phyloP scores from a whole-genome alignment of 2,329 filamentous ascomycete genomes.

The Pseudogymnoascus pannorum region DNA sequence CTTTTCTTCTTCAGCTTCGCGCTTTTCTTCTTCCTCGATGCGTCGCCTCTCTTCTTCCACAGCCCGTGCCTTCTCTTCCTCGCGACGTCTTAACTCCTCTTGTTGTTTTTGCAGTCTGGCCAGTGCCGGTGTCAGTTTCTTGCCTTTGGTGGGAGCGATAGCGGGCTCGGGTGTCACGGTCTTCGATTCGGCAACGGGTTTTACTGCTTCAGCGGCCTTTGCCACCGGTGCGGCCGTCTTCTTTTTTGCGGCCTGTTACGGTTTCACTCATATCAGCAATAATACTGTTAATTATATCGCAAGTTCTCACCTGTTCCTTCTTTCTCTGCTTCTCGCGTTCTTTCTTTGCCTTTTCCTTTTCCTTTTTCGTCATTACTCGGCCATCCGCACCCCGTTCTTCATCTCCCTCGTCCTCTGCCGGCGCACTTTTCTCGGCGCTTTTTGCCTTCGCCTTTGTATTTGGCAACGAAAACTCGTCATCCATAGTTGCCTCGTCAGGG shows the following conservation, averaged over 20 bases:
- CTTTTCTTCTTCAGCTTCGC: conserved; percentile 60
- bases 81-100: conserved; percentile 59
- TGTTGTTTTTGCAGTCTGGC: conserved; percentile 73
- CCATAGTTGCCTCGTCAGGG: conserved; percentile 71
- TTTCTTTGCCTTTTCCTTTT: conserved; percentile 98
- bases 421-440: conserved; percentile 40
- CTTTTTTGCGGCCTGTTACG: conserved; percentile 69
- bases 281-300: background rate
- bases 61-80: conserved; percentile 55
- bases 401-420: conserved; percentile 41
- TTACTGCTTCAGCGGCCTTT: conserved; percentile 50
- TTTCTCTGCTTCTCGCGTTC: conserved; percentile 97
- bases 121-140: conserved; percentile 76
- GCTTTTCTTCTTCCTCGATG: conserved; percentile 57
- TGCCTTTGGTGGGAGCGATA: conserved; percentile 67
- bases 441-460: conserved; percentile 65
- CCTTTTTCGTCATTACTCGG: conserved; percentile 85
- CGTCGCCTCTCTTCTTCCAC: conserved; percentile 58
- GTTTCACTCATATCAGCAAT: conserved; percentile 12
- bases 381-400: conserved; percentile 50
- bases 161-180: conserved; percentile 38
- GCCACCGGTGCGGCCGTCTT: conserved; percentile 50
- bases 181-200: conserved; percentile 44
- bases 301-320: conserved; percentile 74
- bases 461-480: conserved; percentile 78